Conservation (phyloP, 2,329 filamentous ascomycete genomes). For the Fusarium sp. region DNA sequence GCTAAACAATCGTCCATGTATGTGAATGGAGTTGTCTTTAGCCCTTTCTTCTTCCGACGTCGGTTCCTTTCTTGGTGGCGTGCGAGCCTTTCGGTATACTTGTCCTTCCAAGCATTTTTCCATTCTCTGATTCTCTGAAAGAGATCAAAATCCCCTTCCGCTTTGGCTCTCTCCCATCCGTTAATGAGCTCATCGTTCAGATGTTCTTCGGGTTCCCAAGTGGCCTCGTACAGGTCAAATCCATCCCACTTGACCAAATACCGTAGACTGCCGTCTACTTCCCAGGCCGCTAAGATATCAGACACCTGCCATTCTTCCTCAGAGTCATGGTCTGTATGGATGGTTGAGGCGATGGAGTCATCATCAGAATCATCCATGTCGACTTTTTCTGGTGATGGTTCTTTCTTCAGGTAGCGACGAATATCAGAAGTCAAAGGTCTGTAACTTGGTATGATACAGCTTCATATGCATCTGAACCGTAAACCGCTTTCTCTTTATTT, state of each 20-base stretch:
- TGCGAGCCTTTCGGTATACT: constrained; percentile 48
- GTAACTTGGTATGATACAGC: not conserved
- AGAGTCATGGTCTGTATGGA: constrained; percentile 52
- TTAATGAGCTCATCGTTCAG: constrained; percentile 56
- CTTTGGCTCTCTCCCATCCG: constrained; percentile 60
- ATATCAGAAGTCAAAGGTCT: constrained; percentile 2
- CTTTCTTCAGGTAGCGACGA: not conserved
- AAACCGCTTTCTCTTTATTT: not conserved
- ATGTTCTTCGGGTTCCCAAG: constrained; percentile 65
- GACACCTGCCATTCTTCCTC: constrained; percentile 65
- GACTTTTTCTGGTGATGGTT: constrained; percentile 1
- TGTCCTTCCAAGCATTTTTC: constrained; percentile 51
- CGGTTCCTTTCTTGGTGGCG: constrained; percentile 61
- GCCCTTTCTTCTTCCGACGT: constrained; percentile 57
- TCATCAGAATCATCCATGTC: constrained; percentile 45
- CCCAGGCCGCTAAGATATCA: constrained; percentile 63
- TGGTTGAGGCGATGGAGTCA: constrained; percentile 53
- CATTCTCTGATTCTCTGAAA: constrained; percentile 58
- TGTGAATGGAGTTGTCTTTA: constrained; percentile 46
- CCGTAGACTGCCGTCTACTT: constrained; percentile 42
- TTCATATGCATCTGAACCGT: constrained; percentile 1
- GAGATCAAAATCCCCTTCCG: constrained; percentile 51
- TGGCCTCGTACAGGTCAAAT: constrained; percentile 53
- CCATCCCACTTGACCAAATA: constrained; percentile 58
- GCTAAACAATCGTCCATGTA: constrained; percentile 43